Evolutionary conservation across 2,329 filamentous ascomycete species (phyloP).

Genomic region (Rhinocladiella mackenziei): DNA sequence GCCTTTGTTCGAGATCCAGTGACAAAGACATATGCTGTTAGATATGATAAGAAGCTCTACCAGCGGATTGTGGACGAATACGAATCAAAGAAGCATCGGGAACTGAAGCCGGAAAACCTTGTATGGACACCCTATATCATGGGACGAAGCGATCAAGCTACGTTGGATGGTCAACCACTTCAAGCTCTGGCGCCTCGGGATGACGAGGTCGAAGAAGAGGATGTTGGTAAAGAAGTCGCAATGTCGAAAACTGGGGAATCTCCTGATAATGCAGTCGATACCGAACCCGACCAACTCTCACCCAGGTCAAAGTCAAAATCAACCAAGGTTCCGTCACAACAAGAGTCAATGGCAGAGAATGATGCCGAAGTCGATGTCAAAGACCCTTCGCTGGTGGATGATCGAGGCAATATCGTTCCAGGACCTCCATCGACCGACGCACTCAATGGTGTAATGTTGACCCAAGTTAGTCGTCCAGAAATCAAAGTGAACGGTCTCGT

Average conservation of each 20-base stretch:
- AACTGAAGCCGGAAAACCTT: slow-evolving; percentile 72
- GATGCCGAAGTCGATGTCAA: slow-evolving; percentile 10
- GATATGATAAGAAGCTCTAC: slow-evolving; percentile 81
- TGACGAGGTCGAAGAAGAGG: slow-evolving; percentile 51
- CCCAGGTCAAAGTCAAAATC: slow-evolving; percentile 11
- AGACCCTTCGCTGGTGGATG: slow-evolving; percentile 19
- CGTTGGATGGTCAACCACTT: slow-evolving; percentile 78
- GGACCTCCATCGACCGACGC: slow-evolving; percentile 26
- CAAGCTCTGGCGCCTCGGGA: slow-evolving; percentile 85
- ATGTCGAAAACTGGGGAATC: slow-evolving; percentile 17
- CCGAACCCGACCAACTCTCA: slow-evolving; percentile 17
- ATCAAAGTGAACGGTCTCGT: slow-evolving; percentile 20
- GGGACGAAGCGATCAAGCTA: slow-evolving; percentile 76
- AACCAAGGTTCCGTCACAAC: slow-evolving; percentile 6
- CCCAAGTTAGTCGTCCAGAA: slow-evolving; percentile 5
- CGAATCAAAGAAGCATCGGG: slow-evolving; percentile 83
- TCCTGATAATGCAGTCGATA: slow-evolving; percentile 30
- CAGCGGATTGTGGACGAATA: slow-evolving; percentile 83
- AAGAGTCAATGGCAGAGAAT: slow-evolving; percentile 6
- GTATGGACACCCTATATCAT: slow-evolving; percentile 98
- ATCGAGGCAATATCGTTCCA: slow-evolving; percentile 23
- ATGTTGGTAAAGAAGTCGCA: slow-evolving; percentile 22
- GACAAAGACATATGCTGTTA: slow-evolving; percentile 82
- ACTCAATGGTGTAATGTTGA: slow-evolving; percentile 17
- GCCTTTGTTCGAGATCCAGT: slow-evolving; percentile 85